Conservation (phyloP, 345 rosid species). For the Citrus cavaleriei region DNA sequence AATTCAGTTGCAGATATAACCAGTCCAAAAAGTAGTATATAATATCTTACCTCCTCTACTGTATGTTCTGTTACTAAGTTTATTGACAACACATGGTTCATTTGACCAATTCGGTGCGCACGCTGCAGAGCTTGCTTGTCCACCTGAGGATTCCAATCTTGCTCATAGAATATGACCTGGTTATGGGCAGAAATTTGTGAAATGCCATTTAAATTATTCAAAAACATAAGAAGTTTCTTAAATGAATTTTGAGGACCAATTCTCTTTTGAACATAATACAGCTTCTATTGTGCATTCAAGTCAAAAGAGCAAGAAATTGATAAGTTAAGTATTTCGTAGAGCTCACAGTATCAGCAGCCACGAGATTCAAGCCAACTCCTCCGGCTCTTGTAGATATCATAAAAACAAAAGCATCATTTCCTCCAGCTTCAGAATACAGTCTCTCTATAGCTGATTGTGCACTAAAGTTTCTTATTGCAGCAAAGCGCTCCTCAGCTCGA, state of each 20-base stretch:
- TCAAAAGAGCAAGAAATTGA: background rate
- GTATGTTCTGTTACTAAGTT: slow-evolving; percentile 64
- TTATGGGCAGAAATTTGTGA: slow-evolving; percentile 8
- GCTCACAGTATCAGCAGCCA: slow-evolving; percentile 89
- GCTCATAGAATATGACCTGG: slow-evolving; percentile 88
- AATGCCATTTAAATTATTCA: background rate
- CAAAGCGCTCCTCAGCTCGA: slow-evolving; percentile 93
- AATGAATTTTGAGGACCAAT: background rate
- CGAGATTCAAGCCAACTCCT: slow-evolving; percentile 93
- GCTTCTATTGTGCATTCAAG: background rate
- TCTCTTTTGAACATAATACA: background rate
- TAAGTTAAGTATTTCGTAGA: background rate
- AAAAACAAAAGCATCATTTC: slow-evolving; percentile 65
- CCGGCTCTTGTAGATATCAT: slow-evolving; percentile 96
- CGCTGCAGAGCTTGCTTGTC: slow-evolving; percentile 93
- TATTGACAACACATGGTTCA: slow-evolving; percentile 75
- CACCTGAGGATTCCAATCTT: slow-evolving; percentile 98
- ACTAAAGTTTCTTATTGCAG: slow-evolving; percentile 83
- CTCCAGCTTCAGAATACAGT: slow-evolving; percentile 25
- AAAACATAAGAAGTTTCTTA: background rate
- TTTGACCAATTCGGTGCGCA: slow-evolving; percentile 91
- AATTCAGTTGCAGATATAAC: background rate
- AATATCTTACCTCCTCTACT: slow-evolving; percentile 67
- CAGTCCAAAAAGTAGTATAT: background rate
- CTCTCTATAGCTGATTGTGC: slow-evolving; percentile 11